Evolutionary conservation across 495 filamentous ascomycete species (phyloP), one percentile per base, ranked within the genome.

Genomic region (Achaetomiella virescens): DNA sequence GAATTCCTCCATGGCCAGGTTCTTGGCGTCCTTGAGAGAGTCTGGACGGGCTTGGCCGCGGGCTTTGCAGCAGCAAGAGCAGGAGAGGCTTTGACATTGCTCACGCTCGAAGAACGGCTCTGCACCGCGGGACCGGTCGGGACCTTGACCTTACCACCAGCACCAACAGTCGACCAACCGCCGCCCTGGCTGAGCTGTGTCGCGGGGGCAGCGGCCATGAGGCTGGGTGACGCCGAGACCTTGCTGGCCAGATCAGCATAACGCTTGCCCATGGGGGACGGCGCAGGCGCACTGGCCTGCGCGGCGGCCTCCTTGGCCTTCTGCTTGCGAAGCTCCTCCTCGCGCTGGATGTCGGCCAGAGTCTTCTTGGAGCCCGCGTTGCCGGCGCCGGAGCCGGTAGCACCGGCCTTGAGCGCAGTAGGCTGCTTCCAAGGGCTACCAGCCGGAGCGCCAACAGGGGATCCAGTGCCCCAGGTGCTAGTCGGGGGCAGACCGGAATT

Each of bases 171-270:
- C 31, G 90, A 92, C 95, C 95, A 97, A 18, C 90, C 91, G 37
- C 85, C 78, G 48, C 76, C 74, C 24, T 60, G 64, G 37, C 62
- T 37, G 12, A 71, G 58, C 4, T 71, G 41, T 4, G 58, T 31
- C 7, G 54, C 55, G 31, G 59, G 43, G 8, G 55, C 53, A 6
- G 61, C 24, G 8, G 36, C 38, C 33, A 20, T n/a, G 18, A 57
- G 47, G 10, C 57, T 45, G 20, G 67, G 58, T 14, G 66, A 52
- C 10, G 56, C 54, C 27, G 62, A 59, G 3, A 17, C 69, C 74
- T 97, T 97, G 73, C 90, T 83, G 20, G 95, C 95, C 35, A 98
- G 84, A 66, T 97, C 91, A 7, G 93, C 95, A 73, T 98, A 98
- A 17, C 93, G 83, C 74, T 97, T 98, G 17, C 87, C 87, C 17